A percentile compares a stretch with the other conserved stretches of the same genome.
phyloP scores from a whole-genome alignment of 2,329 filamentous ascomycete species.

The Fusarium floridanum region DNA sequence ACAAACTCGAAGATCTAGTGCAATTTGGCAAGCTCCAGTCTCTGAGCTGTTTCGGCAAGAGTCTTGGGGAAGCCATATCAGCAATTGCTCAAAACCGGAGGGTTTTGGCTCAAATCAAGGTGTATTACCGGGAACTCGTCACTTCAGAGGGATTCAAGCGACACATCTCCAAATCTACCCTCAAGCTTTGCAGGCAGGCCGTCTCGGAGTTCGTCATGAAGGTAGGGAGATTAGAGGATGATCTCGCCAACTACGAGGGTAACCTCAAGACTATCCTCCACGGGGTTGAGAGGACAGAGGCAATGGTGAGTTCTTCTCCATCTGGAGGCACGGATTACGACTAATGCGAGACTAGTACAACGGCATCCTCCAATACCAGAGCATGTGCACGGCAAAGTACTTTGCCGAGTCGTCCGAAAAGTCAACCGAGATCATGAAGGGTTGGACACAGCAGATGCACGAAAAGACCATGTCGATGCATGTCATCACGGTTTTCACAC shows the following conservation, averaged over 20 bases:
- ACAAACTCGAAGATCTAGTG: no score
- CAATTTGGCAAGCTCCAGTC: no score
- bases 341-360: conserved; percentile 8
- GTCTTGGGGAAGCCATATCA: background rate
- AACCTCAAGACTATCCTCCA: background rate
- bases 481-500: conserved; percentile 53
- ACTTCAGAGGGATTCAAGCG: background rate
- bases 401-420: conserved; percentile 5
- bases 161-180: background rate
- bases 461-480: conserved; percentile 26
- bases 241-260: conserved; percentile 11
- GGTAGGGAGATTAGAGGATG: background rate
- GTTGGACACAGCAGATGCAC: conserved; percentile 18
- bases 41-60: background rate
- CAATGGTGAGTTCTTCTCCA: background rate
- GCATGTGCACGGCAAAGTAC: conserved; percentile 3
- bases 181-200: background rate
- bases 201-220: background rate
- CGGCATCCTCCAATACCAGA: conserved; percentile 13
- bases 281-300: background rate
- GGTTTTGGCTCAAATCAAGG: conserved; percentile 1
- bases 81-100: conserved; percentile 3
- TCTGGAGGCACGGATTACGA: background rate
- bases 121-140: background rate
- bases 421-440: no score